Conservation (phyloP, 2,329 filamentous ascomycete genomes). For the Tolypocladium nubicola region DNA sequence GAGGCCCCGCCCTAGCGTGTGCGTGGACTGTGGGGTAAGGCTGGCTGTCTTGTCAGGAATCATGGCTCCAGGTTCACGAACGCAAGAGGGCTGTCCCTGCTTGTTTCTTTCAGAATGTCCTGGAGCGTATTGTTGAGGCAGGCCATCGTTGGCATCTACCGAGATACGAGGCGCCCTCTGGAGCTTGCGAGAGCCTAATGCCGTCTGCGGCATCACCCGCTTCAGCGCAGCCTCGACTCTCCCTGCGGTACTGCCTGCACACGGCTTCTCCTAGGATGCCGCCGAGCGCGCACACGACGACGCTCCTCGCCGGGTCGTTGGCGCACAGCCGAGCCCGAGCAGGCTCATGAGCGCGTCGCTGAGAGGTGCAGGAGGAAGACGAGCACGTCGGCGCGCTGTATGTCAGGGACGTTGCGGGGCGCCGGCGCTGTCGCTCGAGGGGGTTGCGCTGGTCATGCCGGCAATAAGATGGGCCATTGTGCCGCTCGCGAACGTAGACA, state of each 20-base stretch:
- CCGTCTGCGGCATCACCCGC: not conserved
- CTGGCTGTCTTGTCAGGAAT: too few species aligned
- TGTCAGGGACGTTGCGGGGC: constrained; percentile 33
- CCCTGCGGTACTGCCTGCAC: constrained; percentile 36
- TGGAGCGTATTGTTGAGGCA: not conserved
- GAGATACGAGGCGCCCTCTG: too few species aligned
- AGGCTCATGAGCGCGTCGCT: constrained; percentile 47
- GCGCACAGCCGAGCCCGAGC: constrained; percentile 47
- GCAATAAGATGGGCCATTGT: constrained; percentile 40
- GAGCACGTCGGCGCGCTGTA: constrained; percentile 42
- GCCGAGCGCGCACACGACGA: constrained; percentile 40
- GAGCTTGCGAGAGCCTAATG: not conserved
- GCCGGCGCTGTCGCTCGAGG: constrained; percentile 35
- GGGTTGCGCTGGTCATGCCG: constrained; percentile 38
- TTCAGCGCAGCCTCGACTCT: constrained; percentile 22
- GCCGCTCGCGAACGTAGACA: not conserved
- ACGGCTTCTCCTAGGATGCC: constrained; percentile 46
- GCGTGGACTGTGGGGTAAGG: not conserved
- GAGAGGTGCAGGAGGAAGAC: constrained; percentile 43
- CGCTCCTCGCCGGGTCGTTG: constrained; percentile 21
- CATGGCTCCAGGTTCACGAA: not conserved
- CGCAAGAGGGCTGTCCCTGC: not conserved
- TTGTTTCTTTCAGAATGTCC: not conserved
- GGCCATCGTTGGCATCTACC: not conserved
- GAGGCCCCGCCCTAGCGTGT: not conserved